A percentile compares a stretch with the other conserved stretches of the same genome.
Evolutionary conservation across 345 rosid genomes (phyloP).

Genomic region (Hirschfeldia incana): DNA sequence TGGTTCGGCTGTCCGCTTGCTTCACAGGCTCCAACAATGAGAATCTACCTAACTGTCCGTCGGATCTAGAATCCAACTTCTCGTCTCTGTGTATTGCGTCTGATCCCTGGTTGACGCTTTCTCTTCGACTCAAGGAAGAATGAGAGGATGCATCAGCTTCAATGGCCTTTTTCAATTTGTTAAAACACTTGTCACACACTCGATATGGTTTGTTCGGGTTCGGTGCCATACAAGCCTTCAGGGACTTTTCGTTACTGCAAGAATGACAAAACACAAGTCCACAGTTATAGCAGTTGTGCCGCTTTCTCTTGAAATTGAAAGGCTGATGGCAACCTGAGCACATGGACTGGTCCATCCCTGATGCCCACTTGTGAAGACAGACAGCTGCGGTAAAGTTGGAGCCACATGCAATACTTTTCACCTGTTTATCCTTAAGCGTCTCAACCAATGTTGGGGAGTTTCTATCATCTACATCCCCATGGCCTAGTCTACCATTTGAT

Average conservation of each 20-base stretch:
- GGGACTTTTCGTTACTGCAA: conserved; percentile 85
- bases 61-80: conserved; percentile 78
- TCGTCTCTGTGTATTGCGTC: conserved; percentile 71
- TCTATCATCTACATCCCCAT: conserved; percentile 88
- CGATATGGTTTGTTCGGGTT: conserved; percentile 91
- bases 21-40: conserved; percentile 83
- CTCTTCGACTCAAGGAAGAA: conserved; percentile 75
- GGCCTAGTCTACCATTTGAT: conserved; percentile 93
- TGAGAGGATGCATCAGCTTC: conserved; percentile 69
- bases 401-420: conserved; percentile 90
- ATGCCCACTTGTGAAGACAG: conserved; percentile 96
- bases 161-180: conserved; percentile 69
- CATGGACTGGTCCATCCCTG: conserved; percentile 94
- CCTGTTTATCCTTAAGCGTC: conserved; percentile 94
- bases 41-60: conserved; percentile 77
- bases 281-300: conserved; percentile 75
- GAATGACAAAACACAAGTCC: conserved; percentile 96
- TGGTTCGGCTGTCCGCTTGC: conserved; percentile 68
- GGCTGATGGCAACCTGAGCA: conserved; percentile 97
- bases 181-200: conserved; percentile 88
- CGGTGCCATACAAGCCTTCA: conserved; percentile 97
- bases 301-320: conserved; percentile 79
- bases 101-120: conserved; percentile 63
- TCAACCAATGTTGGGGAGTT: conserved; percentile 78
- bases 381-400: conserved; percentile 91